phyloP scores from a whole-genome alignment of 306 rosid species.

The Chamaecrista fasciculata region DNA sequence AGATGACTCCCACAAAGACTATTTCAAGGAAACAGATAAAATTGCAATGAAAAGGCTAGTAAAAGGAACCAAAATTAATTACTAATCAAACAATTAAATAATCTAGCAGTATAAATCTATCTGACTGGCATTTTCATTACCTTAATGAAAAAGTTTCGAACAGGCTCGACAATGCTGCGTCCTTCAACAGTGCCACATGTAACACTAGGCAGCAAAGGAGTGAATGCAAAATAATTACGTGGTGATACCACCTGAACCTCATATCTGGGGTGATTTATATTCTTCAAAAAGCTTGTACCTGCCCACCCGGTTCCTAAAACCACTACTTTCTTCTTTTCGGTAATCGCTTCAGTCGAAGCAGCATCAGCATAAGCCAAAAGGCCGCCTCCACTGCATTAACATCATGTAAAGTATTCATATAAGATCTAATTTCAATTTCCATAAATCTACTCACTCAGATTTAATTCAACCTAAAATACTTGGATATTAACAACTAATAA shows the following conservation, averaged over 20 bases:
- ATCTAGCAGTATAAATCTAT: no score
- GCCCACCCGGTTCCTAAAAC: slow-evolving; percentile 99
- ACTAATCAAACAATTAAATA: no score
- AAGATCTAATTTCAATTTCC: background rate
- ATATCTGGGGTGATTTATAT: slow-evolving; percentile 53
- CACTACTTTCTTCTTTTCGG: slow-evolving; percentile 72
- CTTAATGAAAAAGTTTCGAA: slow-evolving; percentile 76
- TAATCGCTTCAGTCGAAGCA: slow-evolving; percentile 37
- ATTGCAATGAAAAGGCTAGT: background rate
- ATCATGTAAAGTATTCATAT: slow-evolving; percentile 18
- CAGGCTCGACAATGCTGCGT: slow-evolving; percentile 87
- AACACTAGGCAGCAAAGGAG: slow-evolving; percentile 92
- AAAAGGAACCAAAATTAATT: no score
- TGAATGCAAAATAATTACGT: slow-evolving; percentile 88
- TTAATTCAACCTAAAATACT: background rate
- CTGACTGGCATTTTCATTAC: slow-evolving; percentile 26
- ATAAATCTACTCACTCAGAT: slow-evolving; percentile 1
- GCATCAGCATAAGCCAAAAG: slow-evolving; percentile 65
- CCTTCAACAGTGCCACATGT: slow-evolving; percentile 93
- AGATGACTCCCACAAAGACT: background rate
- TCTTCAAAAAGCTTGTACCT: slow-evolving; percentile 81
- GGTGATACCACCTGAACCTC: slow-evolving; percentile 90
- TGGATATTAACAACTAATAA: no score
- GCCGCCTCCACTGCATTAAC: slow-evolving; percentile 64
- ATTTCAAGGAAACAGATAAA: background rate